These are phyloP conservation scores for Fusarium sp. DNA, from an alignment of 2,329 filamentous ascomycete genomes.

Conservation along the genomic window DNA sequence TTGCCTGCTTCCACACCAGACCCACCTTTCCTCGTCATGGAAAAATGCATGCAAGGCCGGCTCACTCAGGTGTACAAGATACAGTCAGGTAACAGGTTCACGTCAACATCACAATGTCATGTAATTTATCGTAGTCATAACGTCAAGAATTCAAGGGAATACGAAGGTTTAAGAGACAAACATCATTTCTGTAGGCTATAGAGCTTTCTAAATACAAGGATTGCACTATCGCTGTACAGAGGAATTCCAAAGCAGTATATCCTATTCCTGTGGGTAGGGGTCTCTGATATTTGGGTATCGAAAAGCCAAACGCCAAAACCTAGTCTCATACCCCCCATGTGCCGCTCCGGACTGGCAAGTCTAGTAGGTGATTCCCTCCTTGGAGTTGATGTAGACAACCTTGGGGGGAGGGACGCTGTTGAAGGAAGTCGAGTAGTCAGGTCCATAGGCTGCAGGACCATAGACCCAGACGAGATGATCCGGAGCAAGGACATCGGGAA, in stretches of 20 bases:
- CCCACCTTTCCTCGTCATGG: background rate
- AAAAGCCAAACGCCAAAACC: background rate
- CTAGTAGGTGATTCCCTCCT: background rate
- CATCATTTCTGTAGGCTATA: background rate
- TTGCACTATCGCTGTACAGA: background rate
- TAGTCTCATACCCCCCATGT: fast-evolving
- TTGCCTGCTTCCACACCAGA: fast-evolving
- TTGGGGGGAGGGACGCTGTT: background rate
- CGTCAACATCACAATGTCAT: background rate
- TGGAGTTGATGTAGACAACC: background rate
- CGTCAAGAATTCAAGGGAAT: fast-evolving
- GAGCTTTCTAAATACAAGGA: background rate
- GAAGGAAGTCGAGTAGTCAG: background rate
- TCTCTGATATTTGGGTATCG: background rate
- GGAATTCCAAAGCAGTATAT: background rate
- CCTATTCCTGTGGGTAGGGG: background rate
- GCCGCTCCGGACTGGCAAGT: fast-evolving
- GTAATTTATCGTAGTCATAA: fast-evolving
- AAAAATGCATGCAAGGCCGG: too few species aligned
- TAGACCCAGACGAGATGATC: background rate
- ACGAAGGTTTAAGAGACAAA: background rate
- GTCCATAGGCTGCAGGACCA: background rate
- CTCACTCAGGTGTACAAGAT: too few species aligned
- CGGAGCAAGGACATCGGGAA: background rate
- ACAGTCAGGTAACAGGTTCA: too few species aligned